A percentile compares a stretch with the other conserved stretches of the same genome.
These are phyloP conservation scores for Fraxinus americana DNA, from an alignment of 257 asterid genomes.

Conservation along the genomic window DNA sequence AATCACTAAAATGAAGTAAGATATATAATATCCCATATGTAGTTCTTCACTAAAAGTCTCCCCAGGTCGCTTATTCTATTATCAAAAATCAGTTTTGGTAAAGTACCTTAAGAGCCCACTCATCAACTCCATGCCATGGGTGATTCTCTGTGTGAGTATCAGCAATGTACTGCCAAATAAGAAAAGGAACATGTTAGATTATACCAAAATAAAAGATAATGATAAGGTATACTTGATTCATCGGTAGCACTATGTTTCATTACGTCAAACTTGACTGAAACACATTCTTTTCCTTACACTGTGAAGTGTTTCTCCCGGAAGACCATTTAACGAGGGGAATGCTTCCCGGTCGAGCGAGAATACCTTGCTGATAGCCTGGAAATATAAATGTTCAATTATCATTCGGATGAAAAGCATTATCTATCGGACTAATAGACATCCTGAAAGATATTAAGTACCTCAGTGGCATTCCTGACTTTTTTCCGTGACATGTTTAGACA, in stretches of 20 bases:
- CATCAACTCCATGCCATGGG: conserved; percentile 86
- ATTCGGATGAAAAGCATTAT: conserved; percentile 12
- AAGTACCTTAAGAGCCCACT: conserved; percentile 86
- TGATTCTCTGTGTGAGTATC: conserved; percentile 72
- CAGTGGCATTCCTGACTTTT: conserved; percentile 94
- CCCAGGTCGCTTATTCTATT: neutral
- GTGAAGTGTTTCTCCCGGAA: conserved; percentile 85
- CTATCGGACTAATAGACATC: conserved; percentile 11
- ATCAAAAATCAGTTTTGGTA: neutral
- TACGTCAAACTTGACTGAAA: too few species aligned
- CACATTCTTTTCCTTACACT: conserved; percentile 54
- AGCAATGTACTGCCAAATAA: conserved; percentile 69
- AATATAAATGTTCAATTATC: conserved; percentile 19
- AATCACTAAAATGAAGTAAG: neutral
- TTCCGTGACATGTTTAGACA: conserved; percentile 79
- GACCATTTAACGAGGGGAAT: conserved; percentile 83
- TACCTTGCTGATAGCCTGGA: conserved; percentile 83
- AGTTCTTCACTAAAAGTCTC: neutral
- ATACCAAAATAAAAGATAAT: neutral
- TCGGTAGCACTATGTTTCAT: conserved; percentile 2
- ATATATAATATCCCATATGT: neutral
- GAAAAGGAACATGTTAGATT: conserved; percentile 13
- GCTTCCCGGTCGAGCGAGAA: conserved; percentile 92
- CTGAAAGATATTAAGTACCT: conserved; percentile 52
- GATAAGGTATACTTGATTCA: neutral